Evolutionary conservation across 1,284 basidiomycete species (phyloP), one percentile per base, ranked within the genome.

Genomic region (Trametes pubescens): DNA sequence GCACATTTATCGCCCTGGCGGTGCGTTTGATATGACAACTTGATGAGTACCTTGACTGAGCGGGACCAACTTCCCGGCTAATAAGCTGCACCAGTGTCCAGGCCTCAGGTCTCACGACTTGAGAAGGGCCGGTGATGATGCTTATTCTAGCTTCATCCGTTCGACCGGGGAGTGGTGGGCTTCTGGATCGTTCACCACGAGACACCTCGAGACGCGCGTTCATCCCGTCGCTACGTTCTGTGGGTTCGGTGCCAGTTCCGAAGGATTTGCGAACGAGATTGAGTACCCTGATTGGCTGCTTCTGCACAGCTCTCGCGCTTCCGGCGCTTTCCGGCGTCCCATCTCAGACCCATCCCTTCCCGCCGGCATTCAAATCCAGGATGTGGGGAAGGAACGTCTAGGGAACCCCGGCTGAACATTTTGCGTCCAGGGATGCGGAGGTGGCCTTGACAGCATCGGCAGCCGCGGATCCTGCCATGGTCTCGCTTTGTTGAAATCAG

Each of bases 151-250:
- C 54, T 37, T 56, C 29, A 47, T 55, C 44, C 43, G 24, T 46
- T 47, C 54, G 22, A 56, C 37, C 48, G 57, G 26, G 1, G 32
- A 21, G 16, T 48, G 2, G 47, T 51, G 37, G 34, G 37, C 21
- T 16, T 32, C 37, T 22, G 22, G 57, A 58, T 58, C 46, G 32
- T 32, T 32, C 47, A 47, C 24, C 44, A 37, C 29, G 44, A 46
- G 4, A 11, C 8, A n/a, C 21, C 18, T 35, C 13, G 13, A 22
- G 22, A 11, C 21, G 35, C 4, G 35, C 10, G 57, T 51, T 58
- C 47, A 40, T 24, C 57, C 57, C 48, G 57, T 58, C 57, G 57
- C 37, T 43, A 58, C 51, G 57, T 51, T 49, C 40, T 26, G 47
- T 51, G 44, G 26, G 29, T 8, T 32, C 29, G 29, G 57, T 40